Evolutionary conservation across 768 basidiomycete species (phyloP), one percentile per base, ranked within the genome.

Genomic region (Aureoboletus auriporus): DNA sequence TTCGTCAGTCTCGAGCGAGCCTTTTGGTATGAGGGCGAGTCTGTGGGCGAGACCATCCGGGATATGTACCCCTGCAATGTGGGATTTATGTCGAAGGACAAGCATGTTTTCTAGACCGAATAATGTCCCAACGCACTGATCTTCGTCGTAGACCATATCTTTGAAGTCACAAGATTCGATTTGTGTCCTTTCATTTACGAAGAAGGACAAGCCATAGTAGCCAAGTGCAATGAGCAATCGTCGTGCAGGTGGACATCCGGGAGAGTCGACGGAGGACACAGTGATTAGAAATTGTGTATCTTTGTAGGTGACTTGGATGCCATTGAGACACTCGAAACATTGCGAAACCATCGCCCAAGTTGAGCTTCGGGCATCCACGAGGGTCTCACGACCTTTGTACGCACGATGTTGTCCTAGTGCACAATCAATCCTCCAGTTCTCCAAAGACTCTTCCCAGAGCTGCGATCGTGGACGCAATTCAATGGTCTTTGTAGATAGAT

Each of bases 291-390:
- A n/a, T n/a, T n/a, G n/a, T n/a, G n/a, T n/a, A n/a, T n/a, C n/a
- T n/a, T n/a, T n/a, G n/a, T n/a, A n/a, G n/a, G n/a, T n/a, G n/a
- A n/a, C n/a, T n/a, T n/a, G n/a, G n/a, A n/a, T n/a, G n/a, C n/a
- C n/a, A n/a, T n/a, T 11, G n/a, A n/a, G 47, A 17, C 53, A 39
- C n/a, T 28, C 9, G 28, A 61, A 26, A n/a, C 42, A 50, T 8
- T 20, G 30, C 3, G 46, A 47, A 27, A 63, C 44, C 59, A 63
- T 63, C 20, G 4, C 20, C 20, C 20, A 23, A 23, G 20, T 23
- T 23, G 20, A 4, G 20, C 20, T 23, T 23, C 43, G 50, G 17
- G 58, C 39, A 35, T 63, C 59, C 31, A 63, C 29, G 7, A 63
- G 49, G 26, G 9, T 20, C 14, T 39, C 17, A 14, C 12, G 6